A percentile compares a stretch with the other conserved stretches of the same genome.
These are phyloP conservation scores for Typha latifolia DNA, from an alignment of 176 grass and related monocot genomes.

Conservation along the genomic window DNA sequence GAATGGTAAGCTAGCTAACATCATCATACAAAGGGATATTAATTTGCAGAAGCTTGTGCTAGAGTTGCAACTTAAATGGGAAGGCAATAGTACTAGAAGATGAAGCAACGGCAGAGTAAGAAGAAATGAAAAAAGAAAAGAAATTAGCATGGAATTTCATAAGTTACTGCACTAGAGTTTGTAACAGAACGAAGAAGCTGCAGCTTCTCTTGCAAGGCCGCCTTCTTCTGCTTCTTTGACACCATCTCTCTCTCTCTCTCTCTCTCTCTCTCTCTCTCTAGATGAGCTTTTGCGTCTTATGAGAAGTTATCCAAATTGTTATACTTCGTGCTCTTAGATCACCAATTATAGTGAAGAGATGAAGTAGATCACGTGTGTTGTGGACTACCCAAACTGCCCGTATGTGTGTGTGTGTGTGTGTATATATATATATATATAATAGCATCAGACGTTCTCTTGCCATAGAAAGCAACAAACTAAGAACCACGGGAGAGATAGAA, in stretches of 20 bases:
- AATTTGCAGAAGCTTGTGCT: too few species aligned
- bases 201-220: conserved; percentile 43
- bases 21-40: too few species aligned
- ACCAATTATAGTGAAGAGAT: neutral
- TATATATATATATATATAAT: neutral
- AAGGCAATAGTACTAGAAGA: too few species aligned
- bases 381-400: neutral
- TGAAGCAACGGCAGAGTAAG: too few species aligned
- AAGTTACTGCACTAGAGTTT: conserved; percentile 39
- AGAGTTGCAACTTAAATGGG: too few species aligned
- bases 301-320: neutral
- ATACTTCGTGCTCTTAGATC: neutral
- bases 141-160: neutral
- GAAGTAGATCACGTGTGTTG: neutral
- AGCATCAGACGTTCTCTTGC: neutral
- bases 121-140: neutral
- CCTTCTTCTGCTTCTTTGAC: conserved; percentile 41
- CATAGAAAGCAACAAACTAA: neutral
- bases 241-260: conserved; percentile 29
- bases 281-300: neutral
- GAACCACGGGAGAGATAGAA: too few species aligned
- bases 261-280: neutral
- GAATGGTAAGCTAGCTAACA: neutral
- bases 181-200: conserved; percentile 50
- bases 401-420: too few species aligned